phyloP scores from a whole-genome alignment of 352 stramenopile species.

The Phytophthora palmivora region DNA sequence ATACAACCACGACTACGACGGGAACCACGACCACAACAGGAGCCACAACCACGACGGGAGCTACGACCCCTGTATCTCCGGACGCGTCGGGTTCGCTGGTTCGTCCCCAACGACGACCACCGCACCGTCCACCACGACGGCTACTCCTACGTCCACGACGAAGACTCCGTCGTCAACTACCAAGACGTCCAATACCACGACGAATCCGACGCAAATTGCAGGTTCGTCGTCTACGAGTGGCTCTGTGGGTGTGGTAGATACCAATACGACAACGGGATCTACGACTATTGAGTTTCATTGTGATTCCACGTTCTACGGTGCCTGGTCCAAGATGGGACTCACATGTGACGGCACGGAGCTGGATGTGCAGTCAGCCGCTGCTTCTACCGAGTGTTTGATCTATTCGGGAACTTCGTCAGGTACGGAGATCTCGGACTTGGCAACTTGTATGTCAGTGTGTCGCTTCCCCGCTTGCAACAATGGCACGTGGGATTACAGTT shows the following conservation, averaged over 20 bases:
- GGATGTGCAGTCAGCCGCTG: constrained; percentile 52
- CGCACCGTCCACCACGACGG: constrained; percentile 14
- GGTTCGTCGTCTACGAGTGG: constrained; percentile 22
- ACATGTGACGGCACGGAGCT: constrained; percentile 61
- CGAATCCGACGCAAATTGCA: constrained; percentile 1
- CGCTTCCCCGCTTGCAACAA: constrained; percentile 79
- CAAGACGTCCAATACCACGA: constrained; percentile 3
- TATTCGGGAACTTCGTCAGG: constrained; percentile 72
- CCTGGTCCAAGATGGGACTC: constrained; percentile 72
- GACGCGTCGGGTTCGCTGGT: constrained; percentile 6
- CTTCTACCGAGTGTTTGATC: constrained; percentile 75
- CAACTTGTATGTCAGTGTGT: constrained; percentile 83
- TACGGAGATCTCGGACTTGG: constrained; percentile 56
- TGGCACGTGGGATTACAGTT: constrained; percentile 79
- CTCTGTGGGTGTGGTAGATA: constrained; percentile 9
- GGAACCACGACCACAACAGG: constrained; percentile 4
- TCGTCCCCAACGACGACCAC: constrained; percentile 1
- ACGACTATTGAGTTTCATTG: constrained; percentile 69
- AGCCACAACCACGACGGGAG: constrained; percentile 6
- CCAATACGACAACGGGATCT: constrained; percentile 11
- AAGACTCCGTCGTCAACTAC: no score
- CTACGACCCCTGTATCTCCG: constrained; percentile 17
- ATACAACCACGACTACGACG: constrained; percentile 9
- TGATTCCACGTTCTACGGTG: constrained; percentile 81
- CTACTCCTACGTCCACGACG: constrained; percentile 16